Evolutionary conservation across 1,284 basidiomycete genomes (phyloP), one percentile per base, ranked within the genome.

Genomic region (Fistulinella cinereoalba): DNA sequence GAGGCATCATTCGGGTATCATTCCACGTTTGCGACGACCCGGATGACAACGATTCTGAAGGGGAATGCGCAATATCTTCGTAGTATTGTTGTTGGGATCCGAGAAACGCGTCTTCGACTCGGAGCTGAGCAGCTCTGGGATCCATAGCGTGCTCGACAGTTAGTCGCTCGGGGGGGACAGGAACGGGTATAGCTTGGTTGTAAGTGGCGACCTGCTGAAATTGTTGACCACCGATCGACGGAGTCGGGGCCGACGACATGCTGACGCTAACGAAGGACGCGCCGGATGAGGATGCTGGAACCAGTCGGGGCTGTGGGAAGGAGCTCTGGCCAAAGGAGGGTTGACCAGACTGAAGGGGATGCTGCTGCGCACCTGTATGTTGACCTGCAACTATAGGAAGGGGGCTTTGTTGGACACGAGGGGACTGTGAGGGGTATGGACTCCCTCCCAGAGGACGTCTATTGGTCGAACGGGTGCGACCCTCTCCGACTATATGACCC

Each of bases 401-500:
- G 3, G 53, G 33, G 9, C 24, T 47, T 32, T 64, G 61, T 7
- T 50, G 56, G 34, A 65, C 54, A 12, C 56, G 58, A 16, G 62
- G 63, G 6, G 61, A 61, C 8, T 66, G 56, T 18, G 60, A 53
- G 13, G 64, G 61, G 41, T 65, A 68, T 5, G 65, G 63, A 16
- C 49, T 53, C 6, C 53, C 54, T 4, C 40, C 54, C 6, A 52
- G 52, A 4, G 41, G 3, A 13, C 66, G 54, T 34, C 66, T 54
- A 15, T 52, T 47, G 8, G 37, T 16, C 9, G 65, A 48, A n/a
- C 64, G 57, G n/a, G 57, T 40, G 13, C 56, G 52, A 39, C 60
- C 42, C 52, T 65, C 61, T 7, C 70, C 67, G 13, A 70, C 66
- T 25, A 66, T 50, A 39, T 72, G 70, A 9, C 57, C 56, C 36